Conservation (phyloP, 208 protist genomes). For the Histomonas meleagridis region DNA sequence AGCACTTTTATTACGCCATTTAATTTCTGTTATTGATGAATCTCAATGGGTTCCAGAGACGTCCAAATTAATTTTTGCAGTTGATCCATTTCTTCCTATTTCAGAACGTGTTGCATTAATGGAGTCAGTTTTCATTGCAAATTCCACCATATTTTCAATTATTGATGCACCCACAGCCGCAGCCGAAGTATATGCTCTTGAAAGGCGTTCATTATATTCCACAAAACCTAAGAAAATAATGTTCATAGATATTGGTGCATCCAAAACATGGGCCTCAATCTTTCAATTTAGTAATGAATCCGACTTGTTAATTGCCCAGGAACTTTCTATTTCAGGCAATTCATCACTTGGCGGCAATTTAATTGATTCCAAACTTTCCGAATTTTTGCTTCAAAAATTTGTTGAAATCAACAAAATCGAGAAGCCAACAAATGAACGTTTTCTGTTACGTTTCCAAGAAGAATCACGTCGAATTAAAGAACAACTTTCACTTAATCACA, state of each 20-base stretch:
- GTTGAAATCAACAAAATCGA: not conserved
- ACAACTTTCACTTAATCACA: not conserved
- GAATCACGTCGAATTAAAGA: not conserved
- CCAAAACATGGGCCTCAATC: not conserved
- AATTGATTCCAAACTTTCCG: not conserved
- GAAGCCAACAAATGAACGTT: not conserved
- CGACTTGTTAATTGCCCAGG: too few relatives aligned
- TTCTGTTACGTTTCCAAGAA: not conserved
- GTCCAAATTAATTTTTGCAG: not conserved
- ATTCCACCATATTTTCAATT: not conserved
- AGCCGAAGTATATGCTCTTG: not conserved
- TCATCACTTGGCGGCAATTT: not conserved
- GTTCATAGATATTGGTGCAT: not conserved
- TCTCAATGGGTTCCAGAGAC: not conserved
- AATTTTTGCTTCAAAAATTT: not conserved
- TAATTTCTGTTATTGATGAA: not conserved
- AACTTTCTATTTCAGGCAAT: not conserved
- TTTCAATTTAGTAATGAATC: not conserved
- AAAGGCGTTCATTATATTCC: not conserved
- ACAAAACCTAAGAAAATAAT: not conserved
- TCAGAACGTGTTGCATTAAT: not conserved
- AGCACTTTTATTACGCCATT: not conserved
- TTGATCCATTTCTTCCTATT: not conserved
- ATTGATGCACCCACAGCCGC: not conserved
- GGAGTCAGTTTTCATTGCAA: not conserved